Evolutionary conservation across 257 asterid species (phyloP), one percentile per base, ranked within the genome.

Genomic region (Datura wrightii): DNA sequence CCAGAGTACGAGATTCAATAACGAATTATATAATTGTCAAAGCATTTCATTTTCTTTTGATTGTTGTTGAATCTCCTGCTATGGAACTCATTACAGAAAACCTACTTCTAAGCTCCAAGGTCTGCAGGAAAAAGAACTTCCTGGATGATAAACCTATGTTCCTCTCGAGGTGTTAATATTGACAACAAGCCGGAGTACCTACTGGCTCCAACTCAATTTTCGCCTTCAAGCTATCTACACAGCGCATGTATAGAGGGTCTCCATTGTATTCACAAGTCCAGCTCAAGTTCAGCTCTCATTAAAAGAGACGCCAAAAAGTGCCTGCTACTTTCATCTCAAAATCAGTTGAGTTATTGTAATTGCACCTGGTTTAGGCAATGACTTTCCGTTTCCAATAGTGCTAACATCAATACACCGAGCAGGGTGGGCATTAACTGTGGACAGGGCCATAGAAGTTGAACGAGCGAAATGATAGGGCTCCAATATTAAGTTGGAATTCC

Each of bases 101-200:
- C 55, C 92, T 89, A 86, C 86, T 58, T 56, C 93, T 87, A 86
- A 66, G 80, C 83, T 80, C 87, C 82, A 70, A 11, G 37, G 69
- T 52, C 86, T 74, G 82, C 82, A 50, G 46, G 82, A 31, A 63
- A 16, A 71, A 39, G 63, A 82, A 66, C n/a, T 84, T 69, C 84
- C 79, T 14, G 42, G 85, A 66, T 60, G 9, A 72, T 79, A 53
- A 82, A 52, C 72, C 82, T 69, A 72, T 71, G 59, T 80, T 66
- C 82, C 82, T 81, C 84, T 81, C 80, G 65, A 83, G 18, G 34
- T 79, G 60, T 39, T 34, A 59, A 79, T 86, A 70, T 56, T 48
- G 18, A 37, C 80, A 54, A 60, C 54, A 58, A 52, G 85, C 46
- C 83, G 82, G 71, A 85, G 39, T 36, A 44, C 48, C 87, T 55